Evolutionary conservation across 2,329 filamentous ascomycete genomes (phyloP).

Genomic region (Trichoderma sp.): DNA sequence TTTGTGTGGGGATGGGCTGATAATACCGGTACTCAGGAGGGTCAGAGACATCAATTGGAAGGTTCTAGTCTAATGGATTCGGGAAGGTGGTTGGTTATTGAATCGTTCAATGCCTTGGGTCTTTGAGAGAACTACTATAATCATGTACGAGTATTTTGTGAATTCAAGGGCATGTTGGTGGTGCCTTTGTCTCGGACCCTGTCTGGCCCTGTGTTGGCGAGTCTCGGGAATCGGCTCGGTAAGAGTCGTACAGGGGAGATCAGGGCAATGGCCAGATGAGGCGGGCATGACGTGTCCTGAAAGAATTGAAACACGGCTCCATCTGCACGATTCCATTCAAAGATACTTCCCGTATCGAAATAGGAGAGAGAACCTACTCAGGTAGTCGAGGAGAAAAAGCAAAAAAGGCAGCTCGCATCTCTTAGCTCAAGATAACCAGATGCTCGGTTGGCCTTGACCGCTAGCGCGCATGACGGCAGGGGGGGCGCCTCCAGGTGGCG

Average conservation of each 20-base stretch:
- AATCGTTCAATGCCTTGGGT: not conserved
- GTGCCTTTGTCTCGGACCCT: not conserved
- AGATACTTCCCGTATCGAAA: too few relatives aligned
- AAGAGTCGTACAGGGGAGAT: not conserved
- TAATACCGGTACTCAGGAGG: not conserved
- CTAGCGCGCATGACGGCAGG: conserved; percentile 9
- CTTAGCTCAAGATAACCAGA: too few relatives aligned
- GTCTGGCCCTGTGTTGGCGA: not conserved
- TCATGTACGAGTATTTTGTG: not conserved
- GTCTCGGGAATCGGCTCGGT: conserved; percentile 17
- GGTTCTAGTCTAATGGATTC: conserved; percentile 3
- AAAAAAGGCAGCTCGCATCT: too few relatives aligned
- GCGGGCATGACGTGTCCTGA: too few relatives aligned
- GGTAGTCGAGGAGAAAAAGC: too few relatives aligned
- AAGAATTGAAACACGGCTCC: too few relatives aligned
- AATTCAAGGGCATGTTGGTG: not conserved
- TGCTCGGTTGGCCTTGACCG: not conserved
- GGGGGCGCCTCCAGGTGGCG: too few relatives aligned
- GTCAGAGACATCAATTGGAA: not conserved
- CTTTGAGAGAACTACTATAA: too few relatives aligned
- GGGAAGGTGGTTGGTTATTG: not conserved
- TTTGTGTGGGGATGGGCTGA: conserved; percentile 19
- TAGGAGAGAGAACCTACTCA: too few relatives aligned
- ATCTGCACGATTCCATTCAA: too few relatives aligned
- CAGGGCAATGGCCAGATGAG: not conserved